Evolutionary conservation across 1,284 basidiomycete species (phyloP), one percentile per base, ranked within the genome.

Genomic region (Ganoderma sinense): DNA sequence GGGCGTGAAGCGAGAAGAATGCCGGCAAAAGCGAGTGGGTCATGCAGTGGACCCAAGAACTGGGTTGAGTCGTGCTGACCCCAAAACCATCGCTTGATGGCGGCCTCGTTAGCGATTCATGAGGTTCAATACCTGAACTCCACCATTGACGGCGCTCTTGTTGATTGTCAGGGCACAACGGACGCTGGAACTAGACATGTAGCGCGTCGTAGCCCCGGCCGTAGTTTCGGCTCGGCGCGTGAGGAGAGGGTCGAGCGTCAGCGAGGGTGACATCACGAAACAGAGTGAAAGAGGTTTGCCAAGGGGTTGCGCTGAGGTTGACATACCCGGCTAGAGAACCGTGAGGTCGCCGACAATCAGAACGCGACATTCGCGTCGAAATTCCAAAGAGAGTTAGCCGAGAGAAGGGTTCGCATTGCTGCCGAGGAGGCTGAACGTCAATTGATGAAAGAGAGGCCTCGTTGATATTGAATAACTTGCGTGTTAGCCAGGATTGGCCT

Each of bases 341-440:
- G 23, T 26, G 23, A 51, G 48, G 23, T 31, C 26, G 29, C 55
- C 51, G 62, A 63, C 67, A 61, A 73, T 73, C 67, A 73, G 71
- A 73, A 62, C 51, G 31, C 33, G 33, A 36, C n/a, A 18, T 69
- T 65, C 67, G 48, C 20, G 43, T 56, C 62, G 65, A 62, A 68
- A 58, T 55, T 70, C 69, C 55, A 58, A 66, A 67, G 55, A 73
- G 67, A 73, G 39, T 41, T 69, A 70, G 69, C 69, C 71, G 69
- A 73, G 60, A 14, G 23, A 45, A 58, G 64, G 23, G 45, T 59
- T 69, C 71, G 69, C 71, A 63, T 51, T 73, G 71, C 33, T 31
- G 40, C 71, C 71, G 71, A 69, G 45, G 56, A 36, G 33, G 56
- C 59, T 55, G 63, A 53, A 39, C 59, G 36, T 45, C 62, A 64